Evolutionary conservation across 345 rosid genomes (phyloP).

Genomic region (Syzygium grande): DNA sequence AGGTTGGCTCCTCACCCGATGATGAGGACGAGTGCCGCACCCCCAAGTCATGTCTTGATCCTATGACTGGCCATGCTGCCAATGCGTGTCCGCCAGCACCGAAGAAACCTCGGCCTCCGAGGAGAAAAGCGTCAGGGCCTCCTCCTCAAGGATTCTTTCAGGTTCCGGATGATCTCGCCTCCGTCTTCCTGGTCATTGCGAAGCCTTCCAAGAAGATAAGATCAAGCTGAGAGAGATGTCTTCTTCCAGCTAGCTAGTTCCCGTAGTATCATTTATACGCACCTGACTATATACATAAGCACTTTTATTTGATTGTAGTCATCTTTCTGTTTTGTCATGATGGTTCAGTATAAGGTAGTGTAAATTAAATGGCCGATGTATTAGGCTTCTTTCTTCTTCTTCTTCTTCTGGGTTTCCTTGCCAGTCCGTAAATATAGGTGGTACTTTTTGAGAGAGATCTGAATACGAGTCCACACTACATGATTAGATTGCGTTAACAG

Average conservation of each 20-base stretch:
- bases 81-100: not conserved
- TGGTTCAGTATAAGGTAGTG: not conserved
- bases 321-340: not conserved
- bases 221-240: not conserved
- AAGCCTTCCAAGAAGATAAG: not conserved
- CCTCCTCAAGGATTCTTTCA: not conserved
- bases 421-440: not conserved
- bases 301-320: not conserved
- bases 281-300: not conserved
- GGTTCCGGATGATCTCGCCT: not conserved
- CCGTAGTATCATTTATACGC: not conserved
- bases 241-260: not conserved
- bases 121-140: not conserved
- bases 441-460: not conserved
- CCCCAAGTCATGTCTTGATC: not conserved
- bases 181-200: not conserved
- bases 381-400: not conserved
- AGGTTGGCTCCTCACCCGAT: not conserved
- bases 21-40: not conserved
- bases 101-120: not conserved
- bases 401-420: not conserved
- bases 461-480: not conserved
- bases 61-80: not conserved
- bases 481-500: not conserved
- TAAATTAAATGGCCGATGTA: too few species aligned